Evolutionary conservation across 192 early-diverging fungal genomes (phyloP).

Genomic region (Allomyces macrogynus): DNA sequence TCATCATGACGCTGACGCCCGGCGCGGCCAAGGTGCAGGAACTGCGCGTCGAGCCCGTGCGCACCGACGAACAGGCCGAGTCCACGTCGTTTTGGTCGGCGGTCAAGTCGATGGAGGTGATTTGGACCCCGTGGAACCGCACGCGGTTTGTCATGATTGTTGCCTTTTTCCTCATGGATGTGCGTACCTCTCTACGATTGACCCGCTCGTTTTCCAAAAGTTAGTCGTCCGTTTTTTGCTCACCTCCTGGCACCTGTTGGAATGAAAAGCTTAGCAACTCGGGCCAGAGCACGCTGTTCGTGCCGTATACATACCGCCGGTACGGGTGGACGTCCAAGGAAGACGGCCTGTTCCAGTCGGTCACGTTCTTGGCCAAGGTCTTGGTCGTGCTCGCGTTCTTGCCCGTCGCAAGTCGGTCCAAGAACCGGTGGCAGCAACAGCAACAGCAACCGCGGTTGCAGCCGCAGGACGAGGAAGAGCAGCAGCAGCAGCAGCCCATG

Average conservation of each 20-base stretch:
- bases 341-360: background rate
- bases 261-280: background rate
- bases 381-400: background rate
- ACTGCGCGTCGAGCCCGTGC: background rate
- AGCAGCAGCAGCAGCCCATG: no score
- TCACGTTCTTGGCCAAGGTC: background rate
- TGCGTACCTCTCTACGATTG: background rate
- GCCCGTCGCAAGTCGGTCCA: background rate
- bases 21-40: no score
- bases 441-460: no score
- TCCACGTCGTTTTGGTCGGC: background rate
- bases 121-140: background rate
- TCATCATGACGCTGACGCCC: background rate
- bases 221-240: background rate
- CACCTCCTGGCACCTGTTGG: background rate
- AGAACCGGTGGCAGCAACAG: background rate
- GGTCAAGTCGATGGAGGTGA: background rate
- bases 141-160: background rate
- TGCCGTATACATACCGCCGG: background rate
- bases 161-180: background rate
- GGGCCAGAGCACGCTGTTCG: background rate
- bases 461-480: no score
- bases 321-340: background rate
- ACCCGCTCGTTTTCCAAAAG: background rate
- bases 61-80: background rate